Conservation (phyloP, 345 rosid species). For the Pseudoturritis turrita region DNA sequence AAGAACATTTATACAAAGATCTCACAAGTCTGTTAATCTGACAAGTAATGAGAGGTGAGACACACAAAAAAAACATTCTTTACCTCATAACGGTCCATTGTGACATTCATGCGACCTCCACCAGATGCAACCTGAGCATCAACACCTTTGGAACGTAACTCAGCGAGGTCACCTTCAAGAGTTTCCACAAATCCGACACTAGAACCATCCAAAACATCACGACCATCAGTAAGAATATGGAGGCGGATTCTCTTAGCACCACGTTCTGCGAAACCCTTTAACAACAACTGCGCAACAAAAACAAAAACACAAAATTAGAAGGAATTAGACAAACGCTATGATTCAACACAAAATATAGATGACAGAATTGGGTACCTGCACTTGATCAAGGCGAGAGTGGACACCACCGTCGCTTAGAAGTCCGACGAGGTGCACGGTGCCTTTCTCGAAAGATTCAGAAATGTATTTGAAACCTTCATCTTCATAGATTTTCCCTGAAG, state of each 20-base stretch:
- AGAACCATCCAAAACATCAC: constrained; percentile 96
- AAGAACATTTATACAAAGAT: too few relatives aligned
- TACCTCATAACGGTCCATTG: constrained; percentile 99
- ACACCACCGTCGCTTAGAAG: constrained; percentile 94
- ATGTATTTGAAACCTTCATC: constrained; percentile 84
- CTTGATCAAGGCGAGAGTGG: constrained; percentile 91
- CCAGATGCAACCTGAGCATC: constrained; percentile 96
- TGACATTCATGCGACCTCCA: constrained; percentile 97
- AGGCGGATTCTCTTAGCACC: constrained; percentile 95
- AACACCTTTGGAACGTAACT: constrained; percentile 61
- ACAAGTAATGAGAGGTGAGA: too few relatives aligned
- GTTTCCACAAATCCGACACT: constrained; percentile 86
- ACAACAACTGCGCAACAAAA: constrained; percentile 47
- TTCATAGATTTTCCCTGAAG: constrained; percentile 72
- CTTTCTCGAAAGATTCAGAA: constrained; percentile 49
- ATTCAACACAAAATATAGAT: neutral
- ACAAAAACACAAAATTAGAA: neutral
- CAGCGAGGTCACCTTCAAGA: constrained; percentile 63
- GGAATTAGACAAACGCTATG: neutral
- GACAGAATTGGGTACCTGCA: constrained; percentile 46
- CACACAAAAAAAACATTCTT: too few relatives aligned
- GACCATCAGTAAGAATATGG: constrained; percentile 94
- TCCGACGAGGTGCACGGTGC: constrained; percentile 83
- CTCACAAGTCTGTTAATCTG: neutral
- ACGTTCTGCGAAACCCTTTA: constrained; percentile 74